These are phyloP conservation scores for Metarhizium robertsii DNA, from an alignment of 2,329 filamentous ascomycete genomes.

Conservation along the genomic window DNA sequence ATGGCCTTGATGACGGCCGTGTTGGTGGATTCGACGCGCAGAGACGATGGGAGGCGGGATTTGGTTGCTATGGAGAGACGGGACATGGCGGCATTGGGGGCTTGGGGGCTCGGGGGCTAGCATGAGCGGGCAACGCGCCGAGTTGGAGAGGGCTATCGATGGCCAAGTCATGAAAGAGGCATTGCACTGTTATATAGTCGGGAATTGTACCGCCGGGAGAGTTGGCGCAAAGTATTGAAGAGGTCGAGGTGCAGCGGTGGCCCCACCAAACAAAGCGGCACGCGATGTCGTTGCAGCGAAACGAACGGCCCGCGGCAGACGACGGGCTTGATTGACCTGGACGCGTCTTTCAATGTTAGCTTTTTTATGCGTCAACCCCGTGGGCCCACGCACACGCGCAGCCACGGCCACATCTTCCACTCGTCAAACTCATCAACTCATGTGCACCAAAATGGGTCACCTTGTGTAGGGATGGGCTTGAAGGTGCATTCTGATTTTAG, in stretches of 20 bases:
- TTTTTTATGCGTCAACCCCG: too few relatives aligned
- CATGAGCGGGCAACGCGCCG: background rate
- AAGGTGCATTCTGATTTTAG: too few relatives aligned
- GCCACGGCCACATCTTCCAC: too few relatives aligned
- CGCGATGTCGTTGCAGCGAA: background rate
- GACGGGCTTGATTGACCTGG: background rate
- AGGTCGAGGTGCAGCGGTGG: background rate
- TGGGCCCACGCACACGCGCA: too few relatives aligned
- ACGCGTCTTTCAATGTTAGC: background rate
- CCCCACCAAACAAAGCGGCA: background rate
- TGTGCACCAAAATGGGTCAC: too few relatives aligned
- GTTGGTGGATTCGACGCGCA: conserved; percentile 59
- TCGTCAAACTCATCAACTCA: too few relatives aligned
- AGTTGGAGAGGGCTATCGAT: background rate
- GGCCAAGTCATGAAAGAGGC: background rate
- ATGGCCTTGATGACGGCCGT: conserved; percentile 57
- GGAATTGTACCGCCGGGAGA: background rate
- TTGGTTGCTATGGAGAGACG: conserved; percentile 60
- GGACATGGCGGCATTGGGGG: conserved; percentile 28
- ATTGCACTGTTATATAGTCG: background rate
- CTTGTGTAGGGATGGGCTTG: too few relatives aligned
- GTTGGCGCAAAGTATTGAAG: background rate
- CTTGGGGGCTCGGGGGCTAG: background rate
- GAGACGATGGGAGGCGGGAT: conserved; percentile 59
- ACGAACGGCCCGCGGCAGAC: too few relatives aligned